Evolutionary conservation across 2,329 filamentous ascomycete genomes (phyloP), one percentile per base, ranked within the genome.

Genomic region (Cladosporium sp.): DNA sequence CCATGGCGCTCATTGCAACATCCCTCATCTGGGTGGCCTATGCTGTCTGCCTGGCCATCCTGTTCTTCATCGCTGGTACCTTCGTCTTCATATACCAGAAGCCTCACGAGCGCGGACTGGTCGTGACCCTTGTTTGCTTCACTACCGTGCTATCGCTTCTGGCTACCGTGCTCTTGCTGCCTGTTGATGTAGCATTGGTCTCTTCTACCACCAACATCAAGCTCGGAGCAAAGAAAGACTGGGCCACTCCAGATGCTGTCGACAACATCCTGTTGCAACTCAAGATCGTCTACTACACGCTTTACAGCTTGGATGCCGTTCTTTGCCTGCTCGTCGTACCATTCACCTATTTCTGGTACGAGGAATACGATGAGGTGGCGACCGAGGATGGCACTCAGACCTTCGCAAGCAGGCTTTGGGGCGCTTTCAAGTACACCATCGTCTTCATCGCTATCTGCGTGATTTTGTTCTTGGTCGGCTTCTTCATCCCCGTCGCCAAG

Each of bases 291-390:
- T 99, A 99, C 77, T 97, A 97, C 74, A 81, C 86, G 0, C 81
- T 99, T 0, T 99, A 97, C 77, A 94, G 90, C 66, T 78, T 97
- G 64, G 94, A 99, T 73, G 90, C 91, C 1, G 72, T 97, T 5
- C 83, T 99, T 10, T 99, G 94, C 69, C 79, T 99, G 45, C 73
- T 97, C 17, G 83, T 96, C 44, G 88, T 97, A 19, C 94, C 94
- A 0, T 99, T 99, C 70, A 88, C 92, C 48, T 99, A 99, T 77
- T 99, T 99, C 73, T 97, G 89, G 85, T 94, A 96, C 69, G 94
- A 99, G 73, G 94, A 97, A 73, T 96, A 96, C 64, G 93, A 97
- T 68, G 91, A 97, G 75, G 87, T 93, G 19, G 91, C 91, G 60
- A 82, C 87, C 34, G 90, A 96, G 66, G 84, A 90, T 60, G 89